phyloP scores from a whole-genome alignment of 352 stramenopile genomes.

The Phytophthora cryptogea region DNA sequence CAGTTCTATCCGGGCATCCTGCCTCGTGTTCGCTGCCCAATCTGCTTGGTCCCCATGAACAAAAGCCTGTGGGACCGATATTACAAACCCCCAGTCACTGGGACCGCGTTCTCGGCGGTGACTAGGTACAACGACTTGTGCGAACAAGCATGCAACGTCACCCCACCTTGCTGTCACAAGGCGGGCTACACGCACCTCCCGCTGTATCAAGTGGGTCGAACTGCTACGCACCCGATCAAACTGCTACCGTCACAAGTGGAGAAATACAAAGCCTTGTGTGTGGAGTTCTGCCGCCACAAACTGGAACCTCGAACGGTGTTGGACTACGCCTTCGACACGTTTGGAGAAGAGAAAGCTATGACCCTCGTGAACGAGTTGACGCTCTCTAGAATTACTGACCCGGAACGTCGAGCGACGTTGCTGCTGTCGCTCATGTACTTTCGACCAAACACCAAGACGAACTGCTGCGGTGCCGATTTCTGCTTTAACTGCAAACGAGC shows the following conservation, averaged over 20 bases:
- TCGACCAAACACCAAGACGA: conserved; percentile 33
- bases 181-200: conserved; percentile 44
- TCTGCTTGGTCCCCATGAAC: conserved; percentile 26
- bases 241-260: conserved; percentile 18
- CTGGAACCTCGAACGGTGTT: conserved; percentile 21
- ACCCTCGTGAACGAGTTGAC: conserved; percentile 17
- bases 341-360: conserved; percentile 19
- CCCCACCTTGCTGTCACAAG: conserved; percentile 38
- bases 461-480: conserved; percentile 42
- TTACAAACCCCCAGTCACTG: background rate
- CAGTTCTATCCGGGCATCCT: conserved; percentile 38
- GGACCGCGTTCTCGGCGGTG: background rate
- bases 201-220: background rate
- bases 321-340: conserved; percentile 25
- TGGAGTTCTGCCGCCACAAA: conserved; percentile 29
- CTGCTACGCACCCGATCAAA: background rate
- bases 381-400: conserved; percentile 35
- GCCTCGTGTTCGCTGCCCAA: conserved; percentile 35
- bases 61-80: conserved; percentile 24
- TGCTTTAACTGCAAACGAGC: conserved; percentile 63
- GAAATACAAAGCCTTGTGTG: conserved; percentile 19
- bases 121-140: conserved; percentile 31
- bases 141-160: conserved; percentile 27
- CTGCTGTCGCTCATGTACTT: conserved; percentile 43
- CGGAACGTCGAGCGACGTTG: conserved; percentile 45